Percentiles rank a stretch among this genome's conserved stretches.
Evolutionary conservation across 306 rosid species (phyloP).

Genomic region (Citrullus amarus): DNA sequence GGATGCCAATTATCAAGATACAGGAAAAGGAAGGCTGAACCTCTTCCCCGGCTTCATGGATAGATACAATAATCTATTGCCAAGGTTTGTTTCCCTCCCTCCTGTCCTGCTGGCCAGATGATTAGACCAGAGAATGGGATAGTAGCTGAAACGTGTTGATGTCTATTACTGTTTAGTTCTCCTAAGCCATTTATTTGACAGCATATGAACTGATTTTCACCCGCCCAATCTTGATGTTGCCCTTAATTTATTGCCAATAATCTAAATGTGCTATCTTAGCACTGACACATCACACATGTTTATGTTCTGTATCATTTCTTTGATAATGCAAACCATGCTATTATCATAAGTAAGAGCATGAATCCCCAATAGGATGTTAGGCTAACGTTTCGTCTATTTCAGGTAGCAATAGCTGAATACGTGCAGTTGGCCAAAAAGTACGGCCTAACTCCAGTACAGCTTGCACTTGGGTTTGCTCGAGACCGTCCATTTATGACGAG

Average conservation of each 20-base stretch:
- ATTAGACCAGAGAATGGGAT: not conserved
- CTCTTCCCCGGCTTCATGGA: constrained; percentile 87
- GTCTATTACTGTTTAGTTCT: not conserved
- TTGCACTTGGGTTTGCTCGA: constrained; percentile 78
- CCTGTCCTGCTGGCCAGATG: not conserved
- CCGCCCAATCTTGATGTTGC: not conserved
- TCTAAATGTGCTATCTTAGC: not conserved
- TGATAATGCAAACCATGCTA: not conserved
- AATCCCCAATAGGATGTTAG: not conserved
- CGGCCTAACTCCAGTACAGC: constrained; percentile 58
- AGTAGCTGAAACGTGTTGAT: not conserved
- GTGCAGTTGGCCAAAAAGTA: constrained; percentile 59
- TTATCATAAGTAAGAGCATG: not conserved
- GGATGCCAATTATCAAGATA: constrained; percentile 48
- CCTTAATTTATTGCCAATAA: not conserved
- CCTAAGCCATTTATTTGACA: not conserved
- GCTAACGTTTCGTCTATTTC: constrained; percentile 14
- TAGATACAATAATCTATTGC: constrained; percentile 64
- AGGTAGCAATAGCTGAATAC: constrained; percentile 65
- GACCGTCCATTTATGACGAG: constrained; percentile 85
- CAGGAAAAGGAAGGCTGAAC: constrained; percentile 54
- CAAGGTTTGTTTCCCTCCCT: constrained; percentile 32
- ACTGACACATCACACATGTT: not conserved
- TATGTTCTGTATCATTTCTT: not conserved
- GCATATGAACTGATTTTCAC: not conserved